These are phyloP conservation scores for Hypoxylon sp. DNA, from an alignment of 2,329 filamentous ascomycete species.

Conservation along the genomic window DNA sequence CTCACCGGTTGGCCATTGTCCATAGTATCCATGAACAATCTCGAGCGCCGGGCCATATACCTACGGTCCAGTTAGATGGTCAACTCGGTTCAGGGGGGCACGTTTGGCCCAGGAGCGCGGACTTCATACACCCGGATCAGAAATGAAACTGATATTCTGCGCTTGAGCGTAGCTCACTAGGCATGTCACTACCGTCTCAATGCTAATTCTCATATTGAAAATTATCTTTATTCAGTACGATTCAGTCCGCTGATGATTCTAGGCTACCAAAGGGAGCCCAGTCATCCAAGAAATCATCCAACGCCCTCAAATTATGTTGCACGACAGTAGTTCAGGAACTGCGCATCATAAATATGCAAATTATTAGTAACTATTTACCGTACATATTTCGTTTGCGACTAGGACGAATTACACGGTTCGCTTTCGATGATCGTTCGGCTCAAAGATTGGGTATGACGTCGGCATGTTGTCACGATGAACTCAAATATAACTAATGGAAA, in stretches of 20 bases:
- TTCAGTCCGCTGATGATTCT: background rate
- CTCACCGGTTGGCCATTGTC: conserved; percentile 61
- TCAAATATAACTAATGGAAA: background rate
- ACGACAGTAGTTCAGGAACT: background rate
- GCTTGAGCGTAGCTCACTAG: conserved; percentile 17
- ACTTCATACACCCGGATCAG: conserved; percentile 41
- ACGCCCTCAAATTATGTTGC: background rate
- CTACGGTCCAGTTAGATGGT: conserved; percentile 46
- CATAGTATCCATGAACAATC: conserved; percentile 65
- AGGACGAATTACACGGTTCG: background rate
- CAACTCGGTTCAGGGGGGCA: background rate
- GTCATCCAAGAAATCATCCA: background rate
- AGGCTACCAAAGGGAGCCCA: background rate
- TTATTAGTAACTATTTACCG: background rate
- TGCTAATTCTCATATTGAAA: background rate
- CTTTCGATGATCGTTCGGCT: background rate
- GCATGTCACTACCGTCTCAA: background rate
- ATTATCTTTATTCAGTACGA: background rate
- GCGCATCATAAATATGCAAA: background rate
- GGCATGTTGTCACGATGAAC: conserved; percentile 1
- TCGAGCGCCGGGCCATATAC: conserved; percentile 55
- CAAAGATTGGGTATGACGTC: background rate
- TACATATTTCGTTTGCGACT: background rate
- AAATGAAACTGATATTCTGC: conserved; percentile 42
- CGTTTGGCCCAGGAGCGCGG: too few species aligned